Base-by-base conservation (phyloP, 2,329 filamentous ascomycete species). In the Aspergillus sp. region DNA sequence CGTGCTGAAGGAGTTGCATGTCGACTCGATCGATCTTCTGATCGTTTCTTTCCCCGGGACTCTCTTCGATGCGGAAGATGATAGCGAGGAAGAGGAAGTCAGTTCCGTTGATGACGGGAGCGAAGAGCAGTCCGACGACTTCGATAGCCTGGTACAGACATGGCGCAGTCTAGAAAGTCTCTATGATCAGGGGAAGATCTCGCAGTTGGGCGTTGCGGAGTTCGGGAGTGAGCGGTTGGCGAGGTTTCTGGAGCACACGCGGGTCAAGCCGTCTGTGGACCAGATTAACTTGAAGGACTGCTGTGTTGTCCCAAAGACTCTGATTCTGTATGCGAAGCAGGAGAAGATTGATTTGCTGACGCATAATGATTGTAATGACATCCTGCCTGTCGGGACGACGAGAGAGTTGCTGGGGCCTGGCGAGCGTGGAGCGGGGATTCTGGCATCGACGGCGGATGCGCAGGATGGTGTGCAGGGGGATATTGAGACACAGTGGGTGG, bases 211-310 rank as follows among this genome's bases (percentile, higher is more conserved):
- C 1, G 84, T 98, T 24, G 87, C 95, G 50, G 95, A 99, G 75
- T 98, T 97, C 71, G 93, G 93, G 55, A 90, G 87, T 65, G 87
- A 92, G 66, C 89, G 95, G 68, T 80, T 99, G 39, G 77, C 83
- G n/a, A 85, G 85, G 13, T 93, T 99, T 68, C 79, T 98, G 24
- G 81, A 85, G 42, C 81, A 85, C 60, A 89, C 90, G 20, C 81
- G 80, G 41, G 80, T 96, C 59, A 85, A 84, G 64, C 95, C 95
- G 0, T 84, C 85, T 19, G 93, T 98, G 41, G 87, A 98, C 75
- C 95, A 99, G 81, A 96, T 99, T 81, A 98, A 98, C 72, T 85
- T 96, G 51, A 88, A 90, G 67, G 91, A 98, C 75, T 98, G 93
- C 80, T 99, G 95, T 77, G 93, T 92, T 47, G 95, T 98, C 44